Base-by-base conservation (phyloP, 176 grass and related monocot species). In the Hordeum marinum region DNA sequence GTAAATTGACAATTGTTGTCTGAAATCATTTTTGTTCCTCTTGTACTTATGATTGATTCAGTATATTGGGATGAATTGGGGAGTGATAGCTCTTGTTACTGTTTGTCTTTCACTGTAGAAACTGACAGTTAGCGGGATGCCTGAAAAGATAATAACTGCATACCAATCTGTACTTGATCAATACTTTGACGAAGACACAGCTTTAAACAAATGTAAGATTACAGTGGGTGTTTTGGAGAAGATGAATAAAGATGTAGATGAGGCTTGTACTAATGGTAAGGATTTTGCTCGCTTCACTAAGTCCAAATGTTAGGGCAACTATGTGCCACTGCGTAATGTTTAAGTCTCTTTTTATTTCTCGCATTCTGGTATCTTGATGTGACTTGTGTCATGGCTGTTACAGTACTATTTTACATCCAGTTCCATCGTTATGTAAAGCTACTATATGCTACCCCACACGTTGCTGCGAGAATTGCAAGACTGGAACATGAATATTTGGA, bases 71-170 rank as follows among this genome's bases (percentile, higher is more conserved):
- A 72, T 80, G 52, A 35, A 64, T 75, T 72, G 67, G 64, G 36
- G 48, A 76, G 41, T 75, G 43, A 75, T 15, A 66, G 57, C 62
- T 64, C n/a, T 39, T 77, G 43, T 88, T 88, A 40, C 48, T 92
- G 1, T 77, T 89, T 72, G 36, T 85, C 40, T 78, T 48, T 77
- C 62, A 75, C 55, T 89, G 68, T 78, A 99, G 96, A 99, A 99
- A 96, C 87, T 99, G 71, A 89, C 90, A 85, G 88, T 99, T 65
- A 94, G 96, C 6, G 93, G 90, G 39, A 94, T 92, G 84, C 93
- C 91, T 89, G 96, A 99, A 85, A 99, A 99, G 77, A 96, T 99
- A 50, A 79, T 99, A 50, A 89, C 81, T 24, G 88, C 96, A 64
- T 99, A 92, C 66, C 91, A 96, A 82, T 88, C 79, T 60, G 82